Percentiles rank a stretch among this genome's conserved stretches.
These are phyloP conservation scores for Plasmopara halstedii DNA, from an alignment of 352 stramenopile genomes.

Conservation along the genomic window DNA sequence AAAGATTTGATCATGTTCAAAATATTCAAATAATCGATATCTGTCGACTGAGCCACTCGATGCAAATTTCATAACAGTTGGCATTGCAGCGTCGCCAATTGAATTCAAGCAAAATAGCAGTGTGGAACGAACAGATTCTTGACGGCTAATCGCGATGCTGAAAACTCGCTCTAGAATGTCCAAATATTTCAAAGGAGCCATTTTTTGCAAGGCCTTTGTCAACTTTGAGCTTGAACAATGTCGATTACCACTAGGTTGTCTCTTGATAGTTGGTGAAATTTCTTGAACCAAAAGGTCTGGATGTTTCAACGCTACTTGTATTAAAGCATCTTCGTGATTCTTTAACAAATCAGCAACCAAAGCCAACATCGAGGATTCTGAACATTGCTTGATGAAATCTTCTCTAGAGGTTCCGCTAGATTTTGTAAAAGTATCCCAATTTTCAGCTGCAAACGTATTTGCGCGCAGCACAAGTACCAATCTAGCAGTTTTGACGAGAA, in stretches of 20 bases:
- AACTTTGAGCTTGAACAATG: slow-evolving; percentile 36
- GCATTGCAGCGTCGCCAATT: slow-evolving; percentile 30
- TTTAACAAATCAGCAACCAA: slow-evolving; percentile 32
- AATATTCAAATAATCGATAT: slow-evolving; percentile 7
- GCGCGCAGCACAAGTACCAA: slow-evolving; percentile 61
- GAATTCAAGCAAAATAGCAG: slow-evolving; percentile 49
- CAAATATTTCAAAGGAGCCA: slow-evolving; percentile 34
- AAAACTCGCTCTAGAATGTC: slow-evolving; percentile 58
- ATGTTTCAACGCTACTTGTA: slow-evolving; percentile 50
- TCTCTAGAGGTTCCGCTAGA: slow-evolving; percentile 2
- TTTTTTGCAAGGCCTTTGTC: slow-evolving; percentile 33
- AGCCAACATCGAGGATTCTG: slow-evolving; percentile 28
- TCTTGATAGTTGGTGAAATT: background rate
- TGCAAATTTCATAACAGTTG: slow-evolving; percentile 31
- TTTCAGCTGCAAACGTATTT: slow-evolving; percentile 12
- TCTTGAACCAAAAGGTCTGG: slow-evolving; percentile 48
- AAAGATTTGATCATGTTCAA: slow-evolving; percentile 33
- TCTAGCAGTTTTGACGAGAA: slow-evolving; percentile 50
- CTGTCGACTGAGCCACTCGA: slow-evolving; percentile 4
- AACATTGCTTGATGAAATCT: slow-evolving; percentile 21
- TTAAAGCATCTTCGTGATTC: slow-evolving; percentile 40
- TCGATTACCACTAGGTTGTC: background rate
- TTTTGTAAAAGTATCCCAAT: slow-evolving; percentile 22
- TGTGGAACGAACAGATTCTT: slow-evolving; percentile 44
- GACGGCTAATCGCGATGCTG: slow-evolving; percentile 33